Conservation (phyloP, 2,329 filamentous ascomycete genomes). For the Diplodia intermedia region DNA sequence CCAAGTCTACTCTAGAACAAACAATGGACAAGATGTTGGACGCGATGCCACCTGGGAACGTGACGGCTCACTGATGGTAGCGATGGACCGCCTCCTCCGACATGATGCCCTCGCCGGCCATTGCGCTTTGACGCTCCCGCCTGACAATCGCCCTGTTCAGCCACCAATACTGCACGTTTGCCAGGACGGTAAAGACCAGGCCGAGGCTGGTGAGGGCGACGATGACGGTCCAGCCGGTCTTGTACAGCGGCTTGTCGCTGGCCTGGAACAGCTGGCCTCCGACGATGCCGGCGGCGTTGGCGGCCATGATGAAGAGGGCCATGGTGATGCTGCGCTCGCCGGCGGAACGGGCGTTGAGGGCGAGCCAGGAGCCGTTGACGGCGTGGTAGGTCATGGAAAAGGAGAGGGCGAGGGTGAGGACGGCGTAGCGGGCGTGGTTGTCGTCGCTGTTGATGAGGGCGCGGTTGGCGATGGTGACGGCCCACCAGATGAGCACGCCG, state of each 20-base stretch:
- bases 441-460: conserved; percentile 9
- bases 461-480: conserved; percentile 32
- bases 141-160: conserved; percentile 32
- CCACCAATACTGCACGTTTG: conserved; percentile 35
- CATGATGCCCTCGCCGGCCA: not conserved
- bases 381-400: conserved; percentile 32
- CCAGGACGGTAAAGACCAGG: conserved; percentile 28
- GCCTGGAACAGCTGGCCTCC: conserved; percentile 37
- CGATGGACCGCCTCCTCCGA: not conserved
- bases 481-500: conserved; percentile 33
- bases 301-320: conserved; percentile 37
- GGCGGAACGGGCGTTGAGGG: conserved; percentile 36
- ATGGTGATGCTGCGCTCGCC: conserved; percentile 36
- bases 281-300: conserved; percentile 37
- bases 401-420: conserved; percentile 32
- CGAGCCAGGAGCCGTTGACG: conserved; percentile 38
- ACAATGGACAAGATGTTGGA: too few species aligned
- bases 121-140: conserved; percentile 9
- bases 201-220: conserved; percentile 30
- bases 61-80: conserved; percentile 11
- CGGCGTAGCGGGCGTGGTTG: conserved; percentile 30
- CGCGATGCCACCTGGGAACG: too few species aligned
- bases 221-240: conserved; percentile 35
- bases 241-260: conserved; percentile 34
- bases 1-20: too few species aligned